phyloP scores from a whole-genome alignment of 2,329 filamentous ascomycete genomes.

The Parascedosporium putredinis region DNA sequence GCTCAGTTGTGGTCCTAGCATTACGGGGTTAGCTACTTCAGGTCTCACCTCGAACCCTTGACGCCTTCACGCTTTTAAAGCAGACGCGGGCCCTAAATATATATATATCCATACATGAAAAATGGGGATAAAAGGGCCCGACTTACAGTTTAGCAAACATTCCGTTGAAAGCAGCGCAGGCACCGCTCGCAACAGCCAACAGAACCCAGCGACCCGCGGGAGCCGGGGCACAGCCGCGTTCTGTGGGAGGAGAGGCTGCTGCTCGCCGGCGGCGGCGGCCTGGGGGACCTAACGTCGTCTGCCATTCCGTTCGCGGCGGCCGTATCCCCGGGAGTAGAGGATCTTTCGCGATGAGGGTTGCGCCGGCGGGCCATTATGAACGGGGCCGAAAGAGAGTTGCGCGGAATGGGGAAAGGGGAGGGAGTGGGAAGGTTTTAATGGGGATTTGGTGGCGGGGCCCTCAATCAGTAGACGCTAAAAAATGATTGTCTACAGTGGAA shows the following conservation, averaged over 20 bases:
- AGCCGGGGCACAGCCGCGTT: neutral
- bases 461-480: too few species aligned
- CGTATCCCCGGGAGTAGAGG: neutral
- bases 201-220: conserved; percentile 44
- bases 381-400: neutral
- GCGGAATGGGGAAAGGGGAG: neutral
- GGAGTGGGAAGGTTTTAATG: too few species aligned
- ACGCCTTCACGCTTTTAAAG: neutral
- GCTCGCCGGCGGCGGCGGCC: neutral
- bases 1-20: conserved; percentile 42
- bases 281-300: neutral
- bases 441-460: too few species aligned
- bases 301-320: neutral
- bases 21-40: neutral
- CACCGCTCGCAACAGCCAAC: conserved; percentile 62
- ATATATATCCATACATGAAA: too few species aligned
- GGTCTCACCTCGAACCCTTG: neutral
- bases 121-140: too few species aligned
- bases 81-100: neutral
- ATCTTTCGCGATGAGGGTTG: neutral
- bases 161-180: conserved; percentile 71
- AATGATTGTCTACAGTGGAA: too few species aligned
- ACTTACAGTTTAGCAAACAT: conserved; percentile 74
- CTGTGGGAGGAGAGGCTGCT: neutral
- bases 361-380: neutral